Conservation (phyloP, 192 early-diverging fungal genomes). For the Geranomyces michiganensis region DNA sequence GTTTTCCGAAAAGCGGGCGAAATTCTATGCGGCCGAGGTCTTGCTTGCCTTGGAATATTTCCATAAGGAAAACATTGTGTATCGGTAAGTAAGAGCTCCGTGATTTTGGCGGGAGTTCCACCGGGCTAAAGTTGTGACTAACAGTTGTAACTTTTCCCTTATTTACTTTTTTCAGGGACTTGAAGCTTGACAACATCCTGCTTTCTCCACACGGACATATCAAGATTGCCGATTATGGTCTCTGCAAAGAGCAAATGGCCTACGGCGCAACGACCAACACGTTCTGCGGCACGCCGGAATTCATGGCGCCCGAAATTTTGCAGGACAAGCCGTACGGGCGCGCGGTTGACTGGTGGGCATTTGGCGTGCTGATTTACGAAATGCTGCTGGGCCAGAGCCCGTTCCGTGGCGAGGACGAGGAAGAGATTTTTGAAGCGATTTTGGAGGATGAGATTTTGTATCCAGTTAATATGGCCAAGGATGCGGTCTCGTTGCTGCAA, state of each 20-base stretch:
- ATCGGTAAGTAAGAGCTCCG: slow-evolving; percentile 66
- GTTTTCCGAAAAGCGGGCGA: slow-evolving; percentile 89
- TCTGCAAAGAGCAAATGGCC: slow-evolving; percentile 96
- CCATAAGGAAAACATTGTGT: slow-evolving; percentile 91
- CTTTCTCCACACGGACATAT: slow-evolving; percentile 91
- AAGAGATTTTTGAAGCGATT: slow-evolving; percentile 98
- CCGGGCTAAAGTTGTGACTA: too few species aligned
- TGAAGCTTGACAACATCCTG: slow-evolving; percentile 97
- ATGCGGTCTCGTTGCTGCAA: slow-evolving; percentile 90
- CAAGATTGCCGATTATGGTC: slow-evolving; percentile 97
- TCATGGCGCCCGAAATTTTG: slow-evolving; percentile 98
- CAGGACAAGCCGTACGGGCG: slow-evolving; percentile 92
- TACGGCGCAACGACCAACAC: slow-evolving; percentile 87
- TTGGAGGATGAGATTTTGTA: slow-evolving; percentile 94
- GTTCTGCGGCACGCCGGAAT: slow-evolving; percentile 98
- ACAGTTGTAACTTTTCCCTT: not conserved
- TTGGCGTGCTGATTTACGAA: slow-evolving; percentile 67
- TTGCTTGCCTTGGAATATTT: slow-evolving; percentile 94
- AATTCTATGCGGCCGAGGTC: slow-evolving; percentile 96
- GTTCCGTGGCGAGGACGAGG: slow-evolving; percentile 94
- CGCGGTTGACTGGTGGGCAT: slow-evolving; percentile 99
- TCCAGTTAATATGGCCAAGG: slow-evolving; percentile 89
- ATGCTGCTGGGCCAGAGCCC: slow-evolving; percentile 79
- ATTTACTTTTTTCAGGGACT: slow-evolving; percentile 60
- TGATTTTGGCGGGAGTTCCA: too few species aligned